These are phyloP conservation scores for Trichophyton benhamiae DNA, from an alignment of 2,329 filamentous ascomycete genomes.

Conservation along the genomic window DNA sequence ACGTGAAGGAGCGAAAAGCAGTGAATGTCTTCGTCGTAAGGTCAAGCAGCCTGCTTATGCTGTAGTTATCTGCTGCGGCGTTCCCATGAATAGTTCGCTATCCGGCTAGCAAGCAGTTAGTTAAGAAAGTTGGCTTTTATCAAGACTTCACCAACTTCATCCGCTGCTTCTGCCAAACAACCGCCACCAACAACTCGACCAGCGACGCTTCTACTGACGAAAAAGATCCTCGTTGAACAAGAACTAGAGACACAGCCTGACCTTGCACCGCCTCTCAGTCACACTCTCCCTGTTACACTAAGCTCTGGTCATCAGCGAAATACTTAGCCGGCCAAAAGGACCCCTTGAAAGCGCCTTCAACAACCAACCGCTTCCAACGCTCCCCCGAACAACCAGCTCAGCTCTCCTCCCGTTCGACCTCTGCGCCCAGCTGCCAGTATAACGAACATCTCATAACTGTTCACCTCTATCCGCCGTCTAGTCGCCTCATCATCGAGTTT, in stretches of 20 bases:
- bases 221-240: background rate
- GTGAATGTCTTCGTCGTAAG: too few relatives aligned
- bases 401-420: background rate
- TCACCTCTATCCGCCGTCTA: background rate
- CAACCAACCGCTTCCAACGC: background rate
- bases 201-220: background rate
- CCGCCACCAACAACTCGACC: background rate
- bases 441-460: background rate
- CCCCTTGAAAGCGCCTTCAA: background rate
- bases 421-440: background rate
- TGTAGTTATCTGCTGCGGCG: too few relatives aligned
- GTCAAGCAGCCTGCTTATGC: too few relatives aligned
- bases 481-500: background rate
- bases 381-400: background rate
- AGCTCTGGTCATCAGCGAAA: background rate
- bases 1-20: background rate
- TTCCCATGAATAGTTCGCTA: too few relatives aligned
- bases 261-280: background rate
- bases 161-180: background rate
- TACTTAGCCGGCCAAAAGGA: background rate
- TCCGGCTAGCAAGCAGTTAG: background rate
- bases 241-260: background rate
- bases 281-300: background rate
- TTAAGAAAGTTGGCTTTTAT: background rate
- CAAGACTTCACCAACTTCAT: background rate